These are phyloP conservation scores for Pythium phragmitis DNA, from an alignment of 352 stramenopile genomes.

Conservation along the genomic window DNA sequence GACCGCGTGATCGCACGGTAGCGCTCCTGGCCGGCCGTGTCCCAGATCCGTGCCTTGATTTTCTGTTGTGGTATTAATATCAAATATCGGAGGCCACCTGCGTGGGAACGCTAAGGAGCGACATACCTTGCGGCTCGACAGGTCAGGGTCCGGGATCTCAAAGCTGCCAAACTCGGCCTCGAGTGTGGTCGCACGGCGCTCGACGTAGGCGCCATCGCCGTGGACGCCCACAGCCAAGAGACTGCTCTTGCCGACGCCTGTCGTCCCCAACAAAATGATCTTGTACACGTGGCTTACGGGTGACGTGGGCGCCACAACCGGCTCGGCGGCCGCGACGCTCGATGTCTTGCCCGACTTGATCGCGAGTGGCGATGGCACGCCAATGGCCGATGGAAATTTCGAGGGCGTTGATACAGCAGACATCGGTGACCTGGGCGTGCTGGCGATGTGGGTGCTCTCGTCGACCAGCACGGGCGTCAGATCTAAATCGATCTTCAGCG, in stretches of 20 bases:
- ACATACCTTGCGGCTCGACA: constrained; percentile 40
- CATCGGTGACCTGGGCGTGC: not conserved
- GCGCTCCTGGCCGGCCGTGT: constrained; percentile 86
- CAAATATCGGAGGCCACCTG: not conserved
- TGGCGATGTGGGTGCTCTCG: not conserved
- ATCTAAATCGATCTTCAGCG: constrained; percentile 45
- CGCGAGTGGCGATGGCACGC: no score
- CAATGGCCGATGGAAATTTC: no score
- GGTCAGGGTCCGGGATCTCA: constrained; percentile 55
- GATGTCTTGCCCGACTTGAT: not conserved
- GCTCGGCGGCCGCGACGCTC: constrained; percentile 12
- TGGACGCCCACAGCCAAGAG: constrained; percentile 59
- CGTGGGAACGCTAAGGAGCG: not conserved
- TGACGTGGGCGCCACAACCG: constrained; percentile 3
- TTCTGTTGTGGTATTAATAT: constrained; percentile 18
- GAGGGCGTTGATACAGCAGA: no score
- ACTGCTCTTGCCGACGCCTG: constrained; percentile 79
- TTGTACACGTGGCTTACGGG: constrained; percentile 50
- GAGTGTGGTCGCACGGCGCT: constrained; percentile 58
- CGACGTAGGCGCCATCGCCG: constrained; percentile 64
- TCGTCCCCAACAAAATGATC: constrained; percentile 77
- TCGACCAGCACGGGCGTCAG: constrained; percentile 18
- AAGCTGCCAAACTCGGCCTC: constrained; percentile 78
- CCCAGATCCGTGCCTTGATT: constrained; percentile 87
- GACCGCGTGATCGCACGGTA: constrained; percentile 90